Conservation (phyloP, 192 early-diverging fungal species). For the Coemansia biformis region DNA sequence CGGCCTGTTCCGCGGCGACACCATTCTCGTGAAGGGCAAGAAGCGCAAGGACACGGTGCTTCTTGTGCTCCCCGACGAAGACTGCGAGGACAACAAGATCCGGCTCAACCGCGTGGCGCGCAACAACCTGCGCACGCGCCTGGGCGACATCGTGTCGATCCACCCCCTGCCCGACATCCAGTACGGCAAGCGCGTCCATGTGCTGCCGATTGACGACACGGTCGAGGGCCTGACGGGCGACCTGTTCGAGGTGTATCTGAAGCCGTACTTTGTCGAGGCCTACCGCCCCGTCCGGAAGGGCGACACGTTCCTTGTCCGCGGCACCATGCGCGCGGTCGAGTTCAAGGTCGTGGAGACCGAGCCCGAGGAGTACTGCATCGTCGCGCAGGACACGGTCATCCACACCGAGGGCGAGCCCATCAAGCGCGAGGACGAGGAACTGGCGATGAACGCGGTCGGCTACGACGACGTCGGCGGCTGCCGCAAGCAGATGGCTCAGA, state of each 20-base stretch:
- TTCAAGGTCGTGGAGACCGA: slow-evolving; percentile 98
- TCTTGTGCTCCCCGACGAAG: slow-evolving; percentile 88
- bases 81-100: slow-evolving; percentile 87
- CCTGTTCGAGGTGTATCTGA: slow-evolving; percentile 95
- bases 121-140: slow-evolving; percentile 88
- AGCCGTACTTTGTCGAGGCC: slow-evolving; percentile 98
- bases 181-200: slow-evolving; percentile 94
- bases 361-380: slow-evolving; percentile 94
- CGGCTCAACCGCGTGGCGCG: slow-evolving; percentile 94
- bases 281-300: slow-evolving; percentile 95
- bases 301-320: slow-evolving; percentile 89
- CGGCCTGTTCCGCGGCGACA: slow-evolving; percentile 92
- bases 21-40: slow-evolving; percentile 95
- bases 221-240: slow-evolving; percentile 97
- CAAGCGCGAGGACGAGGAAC: slow-evolving; percentile 98
- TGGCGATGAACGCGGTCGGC: slow-evolving; percentile 85
- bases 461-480: slow-evolving; percentile 99
- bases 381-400: slow-evolving; percentile 96
- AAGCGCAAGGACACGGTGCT: slow-evolving; percentile 95
- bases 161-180: slow-evolving; percentile 91
- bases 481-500: slow-evolving; percentile 98
- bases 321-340: slow-evolving; percentile 95
- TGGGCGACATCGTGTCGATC: slow-evolving; percentile 94
- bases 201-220: slow-evolving; percentile 96
- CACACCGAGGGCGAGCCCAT: slow-evolving; percentile 98